phyloP scores from a whole-genome alignment of 495 filamentous ascomycete species.

The Neurospora pannonica region DNA sequence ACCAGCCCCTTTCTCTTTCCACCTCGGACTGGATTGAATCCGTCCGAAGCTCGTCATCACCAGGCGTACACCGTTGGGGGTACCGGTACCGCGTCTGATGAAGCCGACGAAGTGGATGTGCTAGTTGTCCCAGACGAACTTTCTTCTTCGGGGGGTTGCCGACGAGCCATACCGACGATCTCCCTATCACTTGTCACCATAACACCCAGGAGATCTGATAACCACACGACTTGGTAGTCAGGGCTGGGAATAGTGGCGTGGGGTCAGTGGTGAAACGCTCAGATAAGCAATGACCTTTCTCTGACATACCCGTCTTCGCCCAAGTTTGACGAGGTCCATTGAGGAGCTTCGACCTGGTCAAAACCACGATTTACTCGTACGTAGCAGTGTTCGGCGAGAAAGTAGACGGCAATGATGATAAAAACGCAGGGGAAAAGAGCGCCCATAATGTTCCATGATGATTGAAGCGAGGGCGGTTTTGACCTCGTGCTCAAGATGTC shows the following conservation, averaged over 20 bases:
- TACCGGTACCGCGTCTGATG: not conserved
- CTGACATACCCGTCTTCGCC: not conserved
- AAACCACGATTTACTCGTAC: not conserved
- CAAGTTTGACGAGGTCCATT: not conserved
- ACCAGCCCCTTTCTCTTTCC: not conserved
- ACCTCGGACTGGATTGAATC: not conserved
- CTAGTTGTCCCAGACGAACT: not conserved
- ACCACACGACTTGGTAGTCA: not conserved
- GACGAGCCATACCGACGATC: not conserved
- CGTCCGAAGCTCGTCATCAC: not conserved
- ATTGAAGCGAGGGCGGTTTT: not conserved
- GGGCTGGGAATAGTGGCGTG: not conserved
- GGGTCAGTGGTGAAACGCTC: not conserved
- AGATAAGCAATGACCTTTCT: not conserved
- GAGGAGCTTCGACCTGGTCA: not conserved
- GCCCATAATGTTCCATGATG: not conserved
- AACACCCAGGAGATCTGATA: not conserved
- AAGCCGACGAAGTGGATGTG: not conserved
- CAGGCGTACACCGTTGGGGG: not conserved
- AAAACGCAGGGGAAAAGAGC: not conserved
- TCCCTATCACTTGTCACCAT: not conserved
- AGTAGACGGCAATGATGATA: not conserved
- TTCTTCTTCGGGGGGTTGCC: not conserved
- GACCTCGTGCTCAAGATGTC: not conserved
- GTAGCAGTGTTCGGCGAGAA: not conserved